A percentile compares a stretch with the other conserved stretches of the same genome.
Conservation (phyloP, 345 rosid species). For the Pelargonium nanum region DNA sequence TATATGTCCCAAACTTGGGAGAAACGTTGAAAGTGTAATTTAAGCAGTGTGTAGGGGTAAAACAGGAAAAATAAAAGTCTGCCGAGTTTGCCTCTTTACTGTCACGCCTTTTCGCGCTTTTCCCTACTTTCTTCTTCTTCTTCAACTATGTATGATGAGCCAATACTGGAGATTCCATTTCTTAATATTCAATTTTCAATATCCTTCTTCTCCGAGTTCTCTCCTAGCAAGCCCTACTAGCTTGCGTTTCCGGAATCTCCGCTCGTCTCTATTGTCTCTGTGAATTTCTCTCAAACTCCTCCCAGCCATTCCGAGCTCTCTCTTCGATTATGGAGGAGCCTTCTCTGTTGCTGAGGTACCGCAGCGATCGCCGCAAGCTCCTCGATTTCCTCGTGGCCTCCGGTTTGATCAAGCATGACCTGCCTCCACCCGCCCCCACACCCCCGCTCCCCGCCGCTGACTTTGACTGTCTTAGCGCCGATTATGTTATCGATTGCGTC, state of each 20-base stretch:
- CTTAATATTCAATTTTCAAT: not conserved
- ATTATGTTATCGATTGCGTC: conserved; percentile 52
- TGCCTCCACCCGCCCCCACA: conserved; percentile 36
- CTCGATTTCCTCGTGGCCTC: conserved; percentile 60
- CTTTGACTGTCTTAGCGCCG: conserved; percentile 66
- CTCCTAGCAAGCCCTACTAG: not conserved
- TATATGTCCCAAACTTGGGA: no score
- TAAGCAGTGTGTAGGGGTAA: not conserved
- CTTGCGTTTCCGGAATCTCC: not conserved
- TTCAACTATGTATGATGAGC: not conserved
- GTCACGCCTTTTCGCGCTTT: not conserved
- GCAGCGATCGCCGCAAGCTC: conserved; percentile 86
- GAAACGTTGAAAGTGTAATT: not conserved
- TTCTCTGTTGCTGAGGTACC: conserved; percentile 49
- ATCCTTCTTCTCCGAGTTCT: not conserved
- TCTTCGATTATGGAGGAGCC: conserved; percentile 19
- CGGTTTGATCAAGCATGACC: conserved; percentile 46
- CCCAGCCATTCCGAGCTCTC: not conserved
- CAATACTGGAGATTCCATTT: not conserved
- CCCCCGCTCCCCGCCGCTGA: conserved; percentile 39
- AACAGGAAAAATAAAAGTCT: not conserved
- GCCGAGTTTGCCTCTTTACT: not conserved
- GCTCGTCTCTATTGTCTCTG: not conserved
- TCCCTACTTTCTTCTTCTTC: not conserved
- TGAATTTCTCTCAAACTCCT: not conserved